Evolutionary conservation across 768 basidiomycete species (phyloP), one percentile per base, ranked within the genome.

Genomic region (Naganishia onofrii): DNA sequence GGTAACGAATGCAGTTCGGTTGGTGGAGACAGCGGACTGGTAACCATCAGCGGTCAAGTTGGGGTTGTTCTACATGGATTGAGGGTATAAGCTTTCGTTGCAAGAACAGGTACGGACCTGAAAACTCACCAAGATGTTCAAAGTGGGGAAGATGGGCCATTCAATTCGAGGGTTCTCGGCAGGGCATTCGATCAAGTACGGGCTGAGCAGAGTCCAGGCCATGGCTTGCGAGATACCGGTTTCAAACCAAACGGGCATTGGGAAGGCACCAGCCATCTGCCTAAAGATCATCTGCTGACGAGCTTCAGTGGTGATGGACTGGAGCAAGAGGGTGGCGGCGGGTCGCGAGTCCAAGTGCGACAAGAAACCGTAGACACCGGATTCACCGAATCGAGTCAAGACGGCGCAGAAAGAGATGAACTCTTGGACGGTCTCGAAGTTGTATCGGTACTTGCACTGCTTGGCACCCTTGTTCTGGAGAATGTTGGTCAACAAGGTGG

Each of bases 281-380:
- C 88, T 77, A 83, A 89, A 87, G 55, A 84, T 82, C 84, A 87
- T 84, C 81, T 89, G 86, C 79, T 89, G 88, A 10, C 88, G 81
- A 23, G 85, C 85, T 79, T 89, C 87, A 15, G 85, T 87, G 0
- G 86, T 82, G 73, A 89, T 87, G 8, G 84, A 82, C 75, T 88
- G 85, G 8, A 85, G 75, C 19, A 89, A 80, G 15, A 88, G 77
- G 56, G 83, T 78, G 1, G 87, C 87, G 0, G 84, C 74, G 2
- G 85, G 83, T 38, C 86, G 83, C 26, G 86, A 86, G 77, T 88
- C 82, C 46, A 90, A 84, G 76, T 88, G 87, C 64, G 84, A 81
- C n/a, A 89, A 77, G 83, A 89, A 89, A 10, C 88, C 87, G 73
- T 85, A 86, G 19, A 86, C 85, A 13, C 87, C 87, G 0, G 84